Base-by-base conservation (phyloP, 176 grass and related monocot species). In the Zea luxurians region DNA sequence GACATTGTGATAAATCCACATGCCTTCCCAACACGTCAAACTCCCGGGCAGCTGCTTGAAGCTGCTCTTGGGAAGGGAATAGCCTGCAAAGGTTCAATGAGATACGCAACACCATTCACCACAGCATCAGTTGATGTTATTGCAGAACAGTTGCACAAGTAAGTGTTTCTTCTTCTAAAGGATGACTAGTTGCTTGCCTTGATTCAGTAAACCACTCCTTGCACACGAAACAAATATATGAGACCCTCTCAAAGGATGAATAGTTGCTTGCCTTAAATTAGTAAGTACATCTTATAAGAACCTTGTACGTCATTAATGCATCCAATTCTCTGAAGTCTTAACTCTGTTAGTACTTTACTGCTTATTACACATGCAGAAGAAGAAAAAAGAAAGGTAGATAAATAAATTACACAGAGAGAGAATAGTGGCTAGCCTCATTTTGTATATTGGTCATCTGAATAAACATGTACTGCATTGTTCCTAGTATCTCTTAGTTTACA, bases 1-100 rank as follows among this genome's bases (percentile, higher is more conserved):
- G 94, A 97, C 74, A 84, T 97, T 44, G 94, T 94, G 62, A 97
- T 97, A 82, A 97, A 97, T 81, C 94, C 94, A 40, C 94, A 97
- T 55, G 91, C 91, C 17, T 97, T 94, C 73, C 94, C 94, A 77
- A 97, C 94, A 50, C 84, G 94, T 74, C 94, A 97, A 85, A 97
- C 94, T 58, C 94, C 91, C 40, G 94, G 94, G 0, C 94, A 97
- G 84, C 82, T 97, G 68, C 87, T 97, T 81, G 94, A 97, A 80
- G 91, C 94, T 90, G 94, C 94, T 75, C 68, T 97, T 80, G 94
- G 91, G 13, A 97, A 97, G 80, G 91, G 94, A 80, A 97, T 97
- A 21, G 86, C 91, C 10, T 77, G 83, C 10, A 83, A 77, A n/a
- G 91, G 86, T 86, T 18, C 83, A 68, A 82, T 54, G 59, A 92